phyloP scores from a whole-genome alignment of 139 green algal species.

The Eudorina sp. region DNA sequence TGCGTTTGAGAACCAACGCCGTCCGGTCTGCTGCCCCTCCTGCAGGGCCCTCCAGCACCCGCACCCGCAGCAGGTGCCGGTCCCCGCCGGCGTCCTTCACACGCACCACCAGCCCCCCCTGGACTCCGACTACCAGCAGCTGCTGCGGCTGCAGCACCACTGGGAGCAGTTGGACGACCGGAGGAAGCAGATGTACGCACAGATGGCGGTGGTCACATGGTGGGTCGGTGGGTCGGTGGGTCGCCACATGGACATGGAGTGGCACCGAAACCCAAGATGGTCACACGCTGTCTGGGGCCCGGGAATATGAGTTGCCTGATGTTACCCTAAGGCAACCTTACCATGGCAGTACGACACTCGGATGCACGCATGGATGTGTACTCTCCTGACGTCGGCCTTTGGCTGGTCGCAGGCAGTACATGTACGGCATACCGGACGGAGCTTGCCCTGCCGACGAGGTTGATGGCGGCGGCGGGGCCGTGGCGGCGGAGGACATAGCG shows the following conservation, averaged over 20 bases:
- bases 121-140: neutral
- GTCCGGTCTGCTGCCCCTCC: no score
- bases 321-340: no score
- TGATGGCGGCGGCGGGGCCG: neutral
- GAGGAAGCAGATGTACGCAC: conserved; percentile 70
- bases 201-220: conserved; percentile 80
- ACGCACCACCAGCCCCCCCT: neutral
- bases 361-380: no score
- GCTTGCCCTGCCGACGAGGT: neutral
- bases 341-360: no score
- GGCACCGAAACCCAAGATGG: no score
- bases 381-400: no score
- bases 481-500: neutral
- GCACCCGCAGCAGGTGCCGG: neutral
- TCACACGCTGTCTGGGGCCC: no score
- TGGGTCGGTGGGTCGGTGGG: no score
- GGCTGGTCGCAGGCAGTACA: conserved; percentile 49
- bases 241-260: no score
- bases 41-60: neutral
- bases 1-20: no score
- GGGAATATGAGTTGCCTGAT: no score
- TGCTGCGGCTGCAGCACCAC: conserved; percentile 65
- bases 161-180: conserved; percentile 65
- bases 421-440: conserved; percentile 14
- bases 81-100: neutral